Evolutionary conservation across 306 rosid species (phyloP).

Genomic region (Cicer chorassanicum): DNA sequence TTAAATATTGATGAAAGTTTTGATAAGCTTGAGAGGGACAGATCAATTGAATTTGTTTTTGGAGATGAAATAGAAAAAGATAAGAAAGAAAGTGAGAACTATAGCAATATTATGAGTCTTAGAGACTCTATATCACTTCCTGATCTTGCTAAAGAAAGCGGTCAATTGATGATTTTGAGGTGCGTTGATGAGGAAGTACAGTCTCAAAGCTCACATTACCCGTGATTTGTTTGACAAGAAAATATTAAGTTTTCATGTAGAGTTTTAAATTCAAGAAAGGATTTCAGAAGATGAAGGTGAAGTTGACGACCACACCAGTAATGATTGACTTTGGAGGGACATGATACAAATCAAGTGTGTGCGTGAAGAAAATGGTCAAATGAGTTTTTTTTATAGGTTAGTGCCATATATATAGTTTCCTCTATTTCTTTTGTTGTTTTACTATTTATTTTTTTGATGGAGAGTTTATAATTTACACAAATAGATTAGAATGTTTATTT

Average conservation of each 20-base stretch:
- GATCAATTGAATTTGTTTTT: slow-evolving; percentile 49
- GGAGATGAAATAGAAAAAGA: slow-evolving; percentile 46
- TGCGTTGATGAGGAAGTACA: slow-evolving; percentile 9
- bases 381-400: slow-evolving; percentile 38
- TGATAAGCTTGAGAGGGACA: slow-evolving; percentile 52
- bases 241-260: too few species aligned
- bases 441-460: not conserved
- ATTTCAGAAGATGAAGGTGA: too few species aligned
- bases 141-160: slow-evolving; percentile 43
- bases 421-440: not conserved
- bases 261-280: too few species aligned
- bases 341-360: slow-evolving; percentile 46
- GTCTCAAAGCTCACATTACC: too few species aligned
- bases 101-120: slow-evolving; percentile 47
- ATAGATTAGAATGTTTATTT: too few species aligned
- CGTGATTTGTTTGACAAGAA: too few species aligned
- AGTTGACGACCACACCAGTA: too few species aligned
- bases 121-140: slow-evolving; percentile 51
- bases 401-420: slow-evolving; percentile 31
- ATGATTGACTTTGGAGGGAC: slow-evolving; percentile 16
- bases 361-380: slow-evolving; percentile 22
- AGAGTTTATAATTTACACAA: not conserved
- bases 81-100: slow-evolving; percentile 49
- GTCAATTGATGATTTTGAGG: slow-evolving; percentile 44
- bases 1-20: slow-evolving; percentile 38